Base-by-base conservation (phyloP, 192 early-diverging fungal genomes). In the Coemansia sp. region DNA sequence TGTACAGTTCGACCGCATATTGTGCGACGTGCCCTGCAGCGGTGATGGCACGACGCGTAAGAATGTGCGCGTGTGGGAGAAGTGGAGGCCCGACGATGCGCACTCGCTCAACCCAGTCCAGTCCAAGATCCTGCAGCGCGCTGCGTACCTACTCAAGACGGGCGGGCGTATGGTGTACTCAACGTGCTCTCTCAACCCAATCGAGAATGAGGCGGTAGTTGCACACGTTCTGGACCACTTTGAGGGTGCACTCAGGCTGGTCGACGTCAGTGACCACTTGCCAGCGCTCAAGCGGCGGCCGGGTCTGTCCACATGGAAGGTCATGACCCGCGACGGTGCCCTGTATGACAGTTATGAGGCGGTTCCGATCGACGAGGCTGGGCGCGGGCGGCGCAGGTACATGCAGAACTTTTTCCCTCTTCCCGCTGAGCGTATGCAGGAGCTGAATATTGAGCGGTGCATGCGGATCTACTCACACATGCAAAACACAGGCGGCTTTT, bases 401-500 rank as follows among this genome's bases (percentile, higher is more conserved):
- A 68, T 78, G 35, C 71, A 70, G 11, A 81, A 76, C 43, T 76
- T 88, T 56, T 90, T 89, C 78, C 85, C 88, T 26, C 68, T 80
- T 17, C 35, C 26, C 36, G 81, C 84, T 11, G 63, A 70, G 42
- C 83, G 90, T 38, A 83, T 84, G 38, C 74, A 80, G 8, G 72
- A 82, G 27, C 69, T 89, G 39, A 67, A 87, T 35, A 69, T 92
- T 54, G 88, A 90, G 24, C 83, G 87, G 72, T 91, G 88, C 76
- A 56, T 98, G 70, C 89, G 97, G 33, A 87, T 99, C 33, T 93
- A 93, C 67, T 94, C 97, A 54, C 90, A 92, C 53, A 64, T 87
- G 56, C 97, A 99, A 82, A 88, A 99, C 80, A 97, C 95, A 8
- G 97, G 97, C 41, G 97, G 93, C 11, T 99, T 99, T 82, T 99